These are phyloP conservation scores for Rhodotorula paludigena DNA, from an alignment of 768 basidiomycete genomes.

Conservation along the genomic window DNA sequence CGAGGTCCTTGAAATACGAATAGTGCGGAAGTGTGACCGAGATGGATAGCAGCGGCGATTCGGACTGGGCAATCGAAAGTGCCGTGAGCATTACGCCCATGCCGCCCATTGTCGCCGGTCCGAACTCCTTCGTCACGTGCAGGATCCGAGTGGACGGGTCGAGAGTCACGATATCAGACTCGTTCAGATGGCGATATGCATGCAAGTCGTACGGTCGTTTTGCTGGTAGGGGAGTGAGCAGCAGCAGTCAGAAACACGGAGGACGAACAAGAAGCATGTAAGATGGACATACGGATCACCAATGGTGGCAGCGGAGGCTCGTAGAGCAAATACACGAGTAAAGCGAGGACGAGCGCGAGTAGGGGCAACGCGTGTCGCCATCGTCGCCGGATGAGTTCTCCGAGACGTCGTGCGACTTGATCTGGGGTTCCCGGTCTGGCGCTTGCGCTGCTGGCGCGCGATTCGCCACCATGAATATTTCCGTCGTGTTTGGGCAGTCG, in stretches of 20 bases:
- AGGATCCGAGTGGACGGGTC: constrained; percentile 11
- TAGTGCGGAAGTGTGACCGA: constrained; percentile 26
- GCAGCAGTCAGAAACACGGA: too few relatives aligned
- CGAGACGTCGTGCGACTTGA: too few relatives aligned
- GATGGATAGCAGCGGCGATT: constrained; percentile 13
- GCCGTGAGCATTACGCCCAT: constrained; percentile 31
- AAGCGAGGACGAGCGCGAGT: not conserved
- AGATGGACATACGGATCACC: not conserved
- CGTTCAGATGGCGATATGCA: constrained; percentile 13
- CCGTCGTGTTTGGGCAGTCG: too few relatives aligned
- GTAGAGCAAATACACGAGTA: not conserved
- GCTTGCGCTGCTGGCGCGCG: too few relatives aligned
- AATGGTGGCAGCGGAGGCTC: not conserved
- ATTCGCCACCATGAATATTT: too few relatives aligned
- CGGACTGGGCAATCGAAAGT: constrained; percentile 19
- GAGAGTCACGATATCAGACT: not conserved
- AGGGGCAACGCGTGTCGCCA: too few relatives aligned
- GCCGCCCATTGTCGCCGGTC: constrained; percentile 30
- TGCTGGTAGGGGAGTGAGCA: not conserved
- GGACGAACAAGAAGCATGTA: too few relatives aligned
- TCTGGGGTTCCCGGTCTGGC: too few relatives aligned
- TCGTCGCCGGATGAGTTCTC: too few relatives aligned
- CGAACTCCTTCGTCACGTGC: constrained; percentile 32
- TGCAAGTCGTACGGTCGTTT: not conserved
- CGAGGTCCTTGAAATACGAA: constrained; percentile 8